phyloP scores from a whole-genome alignment of 192 early-diverging fungal species.

The Geosiphon pyriformis region DNA sequence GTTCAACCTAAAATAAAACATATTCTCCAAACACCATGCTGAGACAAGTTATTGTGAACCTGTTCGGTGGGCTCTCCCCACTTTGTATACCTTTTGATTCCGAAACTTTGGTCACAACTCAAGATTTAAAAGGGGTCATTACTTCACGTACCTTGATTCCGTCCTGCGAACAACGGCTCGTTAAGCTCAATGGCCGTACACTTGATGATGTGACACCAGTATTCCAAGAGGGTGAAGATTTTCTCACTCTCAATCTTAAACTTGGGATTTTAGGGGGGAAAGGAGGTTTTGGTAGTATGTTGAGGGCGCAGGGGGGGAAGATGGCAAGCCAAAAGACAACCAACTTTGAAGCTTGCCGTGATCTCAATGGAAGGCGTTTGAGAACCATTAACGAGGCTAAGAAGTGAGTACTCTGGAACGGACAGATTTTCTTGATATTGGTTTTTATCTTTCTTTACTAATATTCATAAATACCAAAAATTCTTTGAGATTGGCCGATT shows the following conservation, averaged over 20 bases:
- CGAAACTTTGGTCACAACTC: not conserved
- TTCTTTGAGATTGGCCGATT: constrained; percentile 59
- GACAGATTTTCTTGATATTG: not conserved
- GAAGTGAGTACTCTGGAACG: constrained; percentile 45
- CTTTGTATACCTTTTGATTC: not conserved
- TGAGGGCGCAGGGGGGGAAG: constrained; percentile 87
- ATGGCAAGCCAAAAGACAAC: constrained; percentile 86
- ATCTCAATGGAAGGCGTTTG: constrained; percentile 83
- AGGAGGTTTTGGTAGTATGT: constrained; percentile 93
- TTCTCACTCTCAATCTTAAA: constrained; percentile 38
- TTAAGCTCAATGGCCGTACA: not conserved
- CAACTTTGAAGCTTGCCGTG: constrained; percentile 90
- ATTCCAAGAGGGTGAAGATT: constrained; percentile 1
- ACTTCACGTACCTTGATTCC: not conserved
- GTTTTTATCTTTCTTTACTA: not conserved
- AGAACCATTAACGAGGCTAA: constrained; percentile 88
- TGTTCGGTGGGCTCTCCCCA: constrained; percentile 3
- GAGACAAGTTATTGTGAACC: not conserved
- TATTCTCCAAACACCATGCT: too few species aligned
- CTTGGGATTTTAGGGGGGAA: constrained; percentile 75
- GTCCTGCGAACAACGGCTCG: not conserved
- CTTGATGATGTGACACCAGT: not conserved
- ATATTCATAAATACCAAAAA: not conserved
- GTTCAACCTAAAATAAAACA: too few species aligned
- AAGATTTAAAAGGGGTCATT: not conserved